A percentile compares a stretch with the other conserved stretches of the same genome.
These are phyloP conservation scores for Erythrobasidium hasegawianum DNA, from an alignment of 1,284 basidiomycete species.

Conservation along the genomic window DNA sequence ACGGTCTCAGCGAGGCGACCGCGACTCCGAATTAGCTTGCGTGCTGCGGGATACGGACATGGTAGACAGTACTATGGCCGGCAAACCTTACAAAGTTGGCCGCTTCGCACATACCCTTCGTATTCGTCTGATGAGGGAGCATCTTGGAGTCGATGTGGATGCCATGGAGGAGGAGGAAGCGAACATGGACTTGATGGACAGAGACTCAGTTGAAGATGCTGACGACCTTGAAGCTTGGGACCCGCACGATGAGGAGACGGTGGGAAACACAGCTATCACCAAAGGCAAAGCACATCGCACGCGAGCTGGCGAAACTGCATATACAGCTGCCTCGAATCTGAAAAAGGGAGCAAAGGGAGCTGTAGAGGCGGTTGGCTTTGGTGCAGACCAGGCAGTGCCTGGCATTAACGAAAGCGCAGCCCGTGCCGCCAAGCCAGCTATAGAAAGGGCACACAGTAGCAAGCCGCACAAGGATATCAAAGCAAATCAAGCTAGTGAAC, in stretches of 20 bases:
- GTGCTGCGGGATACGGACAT: slow-evolving; percentile 95
- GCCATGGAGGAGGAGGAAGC: slow-evolving; percentile 59
- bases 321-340: slow-evolving; percentile 8
- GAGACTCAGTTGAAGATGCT: slow-evolving; percentile 48
- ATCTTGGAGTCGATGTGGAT: slow-evolving; percentile 92
- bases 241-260: slow-evolving; percentile 67
- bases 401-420: slow-evolving; percentile 2
- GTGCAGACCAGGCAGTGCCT: slow-evolving; percentile 18
- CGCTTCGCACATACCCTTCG: slow-evolving; percentile 93
- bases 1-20: slow-evolving; percentile 87
- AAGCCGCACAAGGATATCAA: neutral
- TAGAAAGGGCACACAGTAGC: neutral
- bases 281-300: slow-evolving; percentile 44
- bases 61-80: slow-evolving; percentile 87
- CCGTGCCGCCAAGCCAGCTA: slow-evolving; percentile 6
- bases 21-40: slow-evolving; percentile 90
- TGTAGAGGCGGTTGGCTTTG: slow-evolving; percentile 18
- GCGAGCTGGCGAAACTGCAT: slow-evolving; percentile 17
- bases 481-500: slow-evolving; percentile 16
- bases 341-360: slow-evolving; percentile 26
- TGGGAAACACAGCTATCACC: slow-evolving; percentile 49
- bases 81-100: slow-evolving; percentile 90
- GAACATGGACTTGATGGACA: slow-evolving; percentile 61
- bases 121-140: slow-evolving; percentile 91
- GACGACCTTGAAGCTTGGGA: slow-evolving; percentile 60